Evolutionary conservation across 306 rosid genomes (phyloP).

Genomic region (Ochetophila trinervis): DNA sequence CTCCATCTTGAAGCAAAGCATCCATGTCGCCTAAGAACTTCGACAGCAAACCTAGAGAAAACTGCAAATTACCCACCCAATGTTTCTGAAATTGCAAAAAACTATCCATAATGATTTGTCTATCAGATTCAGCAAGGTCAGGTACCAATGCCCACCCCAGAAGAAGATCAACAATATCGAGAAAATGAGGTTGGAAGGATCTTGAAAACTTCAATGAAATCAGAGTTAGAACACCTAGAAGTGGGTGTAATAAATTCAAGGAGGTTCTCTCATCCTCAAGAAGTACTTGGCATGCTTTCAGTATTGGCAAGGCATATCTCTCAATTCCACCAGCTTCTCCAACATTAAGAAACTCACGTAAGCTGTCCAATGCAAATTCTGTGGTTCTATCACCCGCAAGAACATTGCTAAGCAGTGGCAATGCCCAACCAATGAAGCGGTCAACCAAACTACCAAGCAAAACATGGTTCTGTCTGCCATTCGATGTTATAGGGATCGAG

Average conservation of each 20-base stretch:
- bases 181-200: slow-evolving; percentile 80
- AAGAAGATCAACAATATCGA: slow-evolving; percentile 80
- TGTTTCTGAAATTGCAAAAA: slow-evolving; percentile 93
- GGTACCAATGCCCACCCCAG: slow-evolving; percentile 87
- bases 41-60: slow-evolving; percentile 71
- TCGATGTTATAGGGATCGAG: slow-evolving; percentile 53
- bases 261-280: slow-evolving; percentile 97
- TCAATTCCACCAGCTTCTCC: slow-evolving; percentile 73
- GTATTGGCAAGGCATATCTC: slow-evolving; percentile 74
- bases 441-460: slow-evolving; percentile 70
- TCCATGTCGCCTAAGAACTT: slow-evolving; percentile 96
- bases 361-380: slow-evolving; percentile 72
- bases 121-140: slow-evolving; percentile 61
- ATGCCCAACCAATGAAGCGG: slow-evolving; percentile 84
- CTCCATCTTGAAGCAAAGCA: slow-evolving; percentile 81
- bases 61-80: slow-evolving; percentile 82
- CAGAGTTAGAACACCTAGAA: slow-evolving; percentile 67
- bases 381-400: slow-evolving; percentile 48
- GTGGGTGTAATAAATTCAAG: slow-evolving; percentile 54
- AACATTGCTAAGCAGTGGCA: slow-evolving; percentile 68
- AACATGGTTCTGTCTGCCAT: slow-evolving; percentile 75
- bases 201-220: slow-evolving; percentile 72
- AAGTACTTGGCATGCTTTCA: slow-evolving; percentile 81
- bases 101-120: slow-evolving; percentile 68
- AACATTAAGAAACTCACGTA: slow-evolving; percentile 72